These are phyloP conservation scores for Suillus hirtellus DNA, from an alignment of 768 basidiomycete genomes.

Conservation along the genomic window DNA sequence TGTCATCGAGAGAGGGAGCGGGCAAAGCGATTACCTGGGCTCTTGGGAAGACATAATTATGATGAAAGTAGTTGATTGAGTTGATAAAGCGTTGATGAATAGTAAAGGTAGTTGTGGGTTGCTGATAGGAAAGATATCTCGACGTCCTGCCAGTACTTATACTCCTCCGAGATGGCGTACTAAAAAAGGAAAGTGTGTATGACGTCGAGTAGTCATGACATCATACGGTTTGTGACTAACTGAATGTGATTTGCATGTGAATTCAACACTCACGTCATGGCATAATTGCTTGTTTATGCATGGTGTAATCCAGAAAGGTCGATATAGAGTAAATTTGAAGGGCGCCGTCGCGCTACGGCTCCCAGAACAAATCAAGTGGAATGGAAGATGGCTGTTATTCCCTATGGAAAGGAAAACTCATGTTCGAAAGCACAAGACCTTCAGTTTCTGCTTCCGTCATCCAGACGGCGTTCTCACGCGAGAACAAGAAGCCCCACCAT, in stretches of 20 bases:
- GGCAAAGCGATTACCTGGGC: slow-evolving; percentile 24
- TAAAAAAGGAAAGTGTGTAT: slow-evolving; percentile 31
- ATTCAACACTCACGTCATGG: not conserved
- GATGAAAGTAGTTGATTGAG: slow-evolving; percentile 9
- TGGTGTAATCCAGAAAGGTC: too few relatives aligned
- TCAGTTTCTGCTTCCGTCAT: not conserved
- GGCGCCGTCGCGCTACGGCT: not conserved
- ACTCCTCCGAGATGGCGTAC: slow-evolving; percentile 20
- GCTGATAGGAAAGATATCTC: not conserved
- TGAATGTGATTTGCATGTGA: not conserved
- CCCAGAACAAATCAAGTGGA: not conserved
- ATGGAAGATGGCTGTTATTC: not conserved
- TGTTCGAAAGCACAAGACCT: not conserved
- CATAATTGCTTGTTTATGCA: too few relatives aligned
- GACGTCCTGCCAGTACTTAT: slow-evolving; percentile 25
- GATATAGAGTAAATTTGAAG: not conserved
- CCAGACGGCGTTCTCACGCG: not conserved
- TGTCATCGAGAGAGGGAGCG: not conserved
- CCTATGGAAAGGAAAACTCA: not conserved
- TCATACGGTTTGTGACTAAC: slow-evolving; percentile 18
- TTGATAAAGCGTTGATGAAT: not conserved
- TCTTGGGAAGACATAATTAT: slow-evolving; percentile 22
- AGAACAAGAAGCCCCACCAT: not conserved
- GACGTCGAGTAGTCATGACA: slow-evolving; percentile 28
- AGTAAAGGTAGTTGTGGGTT: slow-evolving; percentile 14